These are phyloP conservation scores for Blastomyces emzantsi DNA, from an alignment of 2,329 filamentous ascomycete species.

Conservation along the genomic window DNA sequence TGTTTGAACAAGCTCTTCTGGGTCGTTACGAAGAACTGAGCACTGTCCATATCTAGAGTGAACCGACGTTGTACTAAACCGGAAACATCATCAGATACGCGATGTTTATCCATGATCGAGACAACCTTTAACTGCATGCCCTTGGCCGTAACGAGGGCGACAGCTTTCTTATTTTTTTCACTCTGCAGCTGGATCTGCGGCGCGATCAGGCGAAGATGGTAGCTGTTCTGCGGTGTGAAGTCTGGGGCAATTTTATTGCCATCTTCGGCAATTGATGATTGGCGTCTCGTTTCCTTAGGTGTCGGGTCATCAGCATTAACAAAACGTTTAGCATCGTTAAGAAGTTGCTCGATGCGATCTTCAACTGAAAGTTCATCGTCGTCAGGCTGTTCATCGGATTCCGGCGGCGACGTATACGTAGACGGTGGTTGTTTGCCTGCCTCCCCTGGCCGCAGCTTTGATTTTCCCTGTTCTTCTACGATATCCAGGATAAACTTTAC, in stretches of 20 bases:
- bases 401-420: constrained; percentile 15
- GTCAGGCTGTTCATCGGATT: constrained; percentile 34
- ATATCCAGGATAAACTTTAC: constrained; percentile 98
- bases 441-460: constrained; percentile 42
- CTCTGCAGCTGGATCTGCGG: constrained; percentile 98
- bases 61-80: constrained; percentile 93
- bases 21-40: constrained; percentile 96
- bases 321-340: constrained; percentile 75
- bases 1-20: constrained; percentile 84
- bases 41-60: constrained; percentile 90
- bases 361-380: constrained; percentile 62
- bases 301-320: constrained; percentile 60
- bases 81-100: constrained; percentile 85
- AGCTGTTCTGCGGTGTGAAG: constrained; percentile 85
- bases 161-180: constrained; percentile 94
- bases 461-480: constrained; percentile 82
- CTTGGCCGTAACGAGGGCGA: constrained; percentile 93
- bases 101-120: constrained; percentile 94
- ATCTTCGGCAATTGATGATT: constrained; percentile 37
- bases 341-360: constrained; percentile 74
- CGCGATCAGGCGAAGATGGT: constrained; percentile 88
- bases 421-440: constrained; percentile 11
- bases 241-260: constrained; percentile 73
- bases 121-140: constrained; percentile 97
- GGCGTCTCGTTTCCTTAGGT: constrained; percentile 23